Conservation (phyloP, 2,329 filamentous ascomycete genomes). For the Blumeriella jaapii region DNA sequence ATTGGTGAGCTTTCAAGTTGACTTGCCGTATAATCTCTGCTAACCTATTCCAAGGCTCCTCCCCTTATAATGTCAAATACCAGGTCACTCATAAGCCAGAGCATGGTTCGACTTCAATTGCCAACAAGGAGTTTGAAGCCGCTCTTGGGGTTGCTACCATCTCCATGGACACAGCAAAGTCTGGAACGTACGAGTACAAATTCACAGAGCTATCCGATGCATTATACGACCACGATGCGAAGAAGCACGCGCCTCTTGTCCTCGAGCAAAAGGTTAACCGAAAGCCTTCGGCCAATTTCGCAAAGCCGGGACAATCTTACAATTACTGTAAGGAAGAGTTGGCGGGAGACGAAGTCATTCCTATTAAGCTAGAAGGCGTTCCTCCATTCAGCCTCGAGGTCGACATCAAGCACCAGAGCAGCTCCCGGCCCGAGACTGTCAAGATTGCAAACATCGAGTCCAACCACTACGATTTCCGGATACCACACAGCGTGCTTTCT, state of each 20-base stretch:
- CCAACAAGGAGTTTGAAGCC: constrained; percentile 63
- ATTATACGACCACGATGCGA: constrained; percentile 67
- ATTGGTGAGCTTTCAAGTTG: constrained; percentile 44
- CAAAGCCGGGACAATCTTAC: constrained; percentile 81
- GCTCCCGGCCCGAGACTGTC: constrained; percentile 67
- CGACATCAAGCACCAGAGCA: constrained; percentile 84
- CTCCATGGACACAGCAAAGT: constrained; percentile 72
- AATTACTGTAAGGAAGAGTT: constrained; percentile 87
- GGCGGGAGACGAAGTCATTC: constrained; percentile 74
- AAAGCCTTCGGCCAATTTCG: constrained; percentile 71
- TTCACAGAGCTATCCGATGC: constrained; percentile 76
- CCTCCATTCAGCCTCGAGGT: constrained; percentile 86
- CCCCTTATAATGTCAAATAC: constrained; percentile 77
- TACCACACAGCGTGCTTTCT: constrained; percentile 74
- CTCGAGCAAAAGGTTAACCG: constrained; percentile 78
- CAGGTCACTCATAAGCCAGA: constrained; percentile 62
- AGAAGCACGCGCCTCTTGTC: constrained; percentile 51
- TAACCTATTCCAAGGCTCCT: constrained; percentile 41
- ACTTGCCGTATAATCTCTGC: not conserved
- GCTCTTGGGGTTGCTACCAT: constrained; percentile 67
- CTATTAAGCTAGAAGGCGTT: constrained; percentile 69
- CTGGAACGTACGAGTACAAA: constrained; percentile 76
- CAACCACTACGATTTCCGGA: constrained; percentile 65
- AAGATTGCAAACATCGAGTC: constrained; percentile 68
- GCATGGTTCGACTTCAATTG: constrained; percentile 52